A percentile compares a stretch with the other conserved stretches of the same genome.
These are phyloP conservation scores for Colletotrichum salicis DNA, from an alignment of 2,329 filamentous ascomycete species.

Conservation along the genomic window DNA sequence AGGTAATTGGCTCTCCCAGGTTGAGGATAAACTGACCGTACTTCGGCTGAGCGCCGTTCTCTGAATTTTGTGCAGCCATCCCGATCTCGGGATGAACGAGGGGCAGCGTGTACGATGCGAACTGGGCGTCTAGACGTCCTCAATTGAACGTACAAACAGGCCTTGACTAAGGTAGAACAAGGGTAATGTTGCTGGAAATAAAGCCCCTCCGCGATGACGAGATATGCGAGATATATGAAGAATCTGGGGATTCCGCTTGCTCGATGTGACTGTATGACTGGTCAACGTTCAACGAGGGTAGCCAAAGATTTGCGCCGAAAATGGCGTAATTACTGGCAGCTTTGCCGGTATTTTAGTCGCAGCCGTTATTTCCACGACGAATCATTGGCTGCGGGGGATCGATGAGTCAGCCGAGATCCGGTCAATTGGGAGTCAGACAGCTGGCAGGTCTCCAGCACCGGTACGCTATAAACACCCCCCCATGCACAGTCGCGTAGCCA, in stretches of 20 bases:
- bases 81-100: slow-evolving; percentile 34
- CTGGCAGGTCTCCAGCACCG: background rate
- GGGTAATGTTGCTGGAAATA: background rate
- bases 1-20: background rate
- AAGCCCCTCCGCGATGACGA: slow-evolving; percentile 8
- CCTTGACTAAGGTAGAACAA: background rate
- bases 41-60: slow-evolving; percentile 39
- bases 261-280: slow-evolving; percentile 21
- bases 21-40: slow-evolving; percentile 45
- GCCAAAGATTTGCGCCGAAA: slow-evolving; percentile 24
- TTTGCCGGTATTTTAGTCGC: background rate
- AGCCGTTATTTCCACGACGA: background rate
- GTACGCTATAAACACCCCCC: background rate
- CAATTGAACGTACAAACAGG: slow-evolving; percentile 1
- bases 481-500: slow-evolving; percentile 2
- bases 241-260: slow-evolving; percentile 17
- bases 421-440: background rate
- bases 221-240: slow-evolving; percentile 28
- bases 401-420: slow-evolving; percentile 23
- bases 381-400: slow-evolving; percentile 21
- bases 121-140: background rate
- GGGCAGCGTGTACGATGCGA: background rate
- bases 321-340: slow-evolving; percentile 30
- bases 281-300: slow-evolving; percentile 8
- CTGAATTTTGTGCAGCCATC: slow-evolving; percentile 41